These are phyloP conservation scores for Trichoderma sp. DNA, from an alignment of 2,329 filamentous ascomycete species.

Conservation along the genomic window DNA sequence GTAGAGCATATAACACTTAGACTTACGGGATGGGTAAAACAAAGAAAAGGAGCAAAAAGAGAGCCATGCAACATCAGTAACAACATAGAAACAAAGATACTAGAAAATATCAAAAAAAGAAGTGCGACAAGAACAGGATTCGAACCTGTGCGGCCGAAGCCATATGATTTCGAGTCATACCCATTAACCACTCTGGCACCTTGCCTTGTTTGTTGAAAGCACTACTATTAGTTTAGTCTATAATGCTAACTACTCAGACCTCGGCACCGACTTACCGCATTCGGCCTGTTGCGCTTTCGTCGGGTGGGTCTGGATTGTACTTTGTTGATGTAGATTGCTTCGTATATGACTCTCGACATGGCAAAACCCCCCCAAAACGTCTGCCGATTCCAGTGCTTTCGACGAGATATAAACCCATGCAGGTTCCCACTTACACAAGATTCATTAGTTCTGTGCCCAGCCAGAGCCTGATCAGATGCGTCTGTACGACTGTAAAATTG, in stretches of 20 bases:
- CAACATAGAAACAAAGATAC: neutral
- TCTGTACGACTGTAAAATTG: neutral
- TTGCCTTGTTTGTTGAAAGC: slow-evolving; percentile 5
- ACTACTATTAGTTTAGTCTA: neutral
- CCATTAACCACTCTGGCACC: slow-evolving; percentile 20
- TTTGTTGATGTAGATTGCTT: too few relatives aligned
- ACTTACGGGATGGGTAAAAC: too few relatives aligned
- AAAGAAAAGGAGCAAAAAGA: neutral
- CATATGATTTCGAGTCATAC: slow-evolving; percentile 20
- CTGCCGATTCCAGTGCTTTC: too few relatives aligned
- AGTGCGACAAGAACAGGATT: slow-evolving; percentile 19
- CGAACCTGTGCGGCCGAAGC: slow-evolving; percentile 20
- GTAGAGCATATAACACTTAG: too few relatives aligned
- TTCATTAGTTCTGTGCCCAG: neutral
- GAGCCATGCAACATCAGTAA: too few relatives aligned
- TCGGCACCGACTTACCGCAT: too few relatives aligned
- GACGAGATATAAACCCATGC: too few relatives aligned
- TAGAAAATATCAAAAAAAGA: neutral
- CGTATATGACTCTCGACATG: too few relatives aligned
- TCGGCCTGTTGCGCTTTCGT: too few relatives aligned
- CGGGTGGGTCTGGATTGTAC: too few relatives aligned
- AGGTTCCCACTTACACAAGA: too few relatives aligned
- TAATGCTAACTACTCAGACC: neutral
- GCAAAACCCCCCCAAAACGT: too few relatives aligned
- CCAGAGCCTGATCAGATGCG: neutral